A percentile compares a stretch with the other conserved stretches of the same genome.
phyloP scores from a whole-genome alignment of 179 eudicot genomes.

The Silene noctiflora region DNA sequence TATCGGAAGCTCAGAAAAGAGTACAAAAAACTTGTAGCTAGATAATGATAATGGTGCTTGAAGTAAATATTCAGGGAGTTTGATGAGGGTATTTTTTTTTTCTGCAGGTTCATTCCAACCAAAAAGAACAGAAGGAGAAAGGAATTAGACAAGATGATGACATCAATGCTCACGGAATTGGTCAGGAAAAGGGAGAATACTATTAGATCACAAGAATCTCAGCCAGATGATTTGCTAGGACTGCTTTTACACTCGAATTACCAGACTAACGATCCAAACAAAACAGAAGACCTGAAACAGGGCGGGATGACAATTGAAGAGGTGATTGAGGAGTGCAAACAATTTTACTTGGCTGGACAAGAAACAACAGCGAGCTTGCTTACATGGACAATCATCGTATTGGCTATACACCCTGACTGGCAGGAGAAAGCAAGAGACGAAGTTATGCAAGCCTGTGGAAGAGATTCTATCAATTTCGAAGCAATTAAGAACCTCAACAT shows the following conservation, averaged over 20 bases:
- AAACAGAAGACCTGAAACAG: constrained; percentile 2
- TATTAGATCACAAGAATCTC: constrained; percentile 26
- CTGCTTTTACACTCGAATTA: constrained; percentile 41
- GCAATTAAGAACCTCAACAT: constrained; percentile 40
- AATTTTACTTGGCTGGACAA: constrained; percentile 50
- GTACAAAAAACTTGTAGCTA: background rate
- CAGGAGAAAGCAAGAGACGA: constrained; percentile 52
- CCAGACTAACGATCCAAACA: constrained; percentile 11
- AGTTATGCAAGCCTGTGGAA: constrained; percentile 30
- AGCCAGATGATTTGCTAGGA: constrained; percentile 38
- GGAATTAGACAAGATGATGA: constrained; percentile 39
- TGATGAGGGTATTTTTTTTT: background rate
- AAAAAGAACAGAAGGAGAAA: constrained; percentile 42
- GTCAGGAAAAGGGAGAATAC: constrained; percentile 34
- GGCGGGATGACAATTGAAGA: constrained; percentile 39
- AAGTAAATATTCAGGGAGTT: background rate
- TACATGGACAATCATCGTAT: constrained; percentile 42
- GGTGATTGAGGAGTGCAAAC: constrained; percentile 52
- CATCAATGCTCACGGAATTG: constrained; percentile 41
- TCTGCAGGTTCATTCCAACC: constrained; percentile 44
- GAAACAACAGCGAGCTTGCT: constrained; percentile 52
- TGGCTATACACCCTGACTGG: constrained; percentile 52
- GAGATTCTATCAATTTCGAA: constrained; percentile 29
- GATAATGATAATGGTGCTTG: background rate
- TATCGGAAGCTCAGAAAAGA: background rate